Evolutionary conservation across 1,284 basidiomycete genomes (phyloP).

Genomic region (Trametes hirsuta): DNA sequence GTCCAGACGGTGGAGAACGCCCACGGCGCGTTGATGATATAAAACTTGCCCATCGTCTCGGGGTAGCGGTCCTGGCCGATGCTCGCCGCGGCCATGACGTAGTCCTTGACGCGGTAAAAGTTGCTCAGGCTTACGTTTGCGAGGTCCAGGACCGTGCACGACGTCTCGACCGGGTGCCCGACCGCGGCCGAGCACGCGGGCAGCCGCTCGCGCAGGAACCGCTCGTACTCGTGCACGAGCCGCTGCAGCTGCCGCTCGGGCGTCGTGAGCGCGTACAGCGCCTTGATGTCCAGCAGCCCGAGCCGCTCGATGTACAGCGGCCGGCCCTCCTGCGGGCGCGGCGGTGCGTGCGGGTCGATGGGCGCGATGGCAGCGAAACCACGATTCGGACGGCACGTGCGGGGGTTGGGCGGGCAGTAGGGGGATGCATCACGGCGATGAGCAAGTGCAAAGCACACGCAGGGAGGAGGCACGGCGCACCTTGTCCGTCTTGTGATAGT

Average conservation of each 20-base stretch:
- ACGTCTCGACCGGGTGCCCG: constrained; percentile 95
- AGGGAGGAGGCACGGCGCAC: constrained; percentile 41
- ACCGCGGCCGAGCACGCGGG: constrained; percentile 78
- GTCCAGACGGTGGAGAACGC: constrained; percentile 90
- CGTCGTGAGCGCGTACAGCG: constrained; percentile 82
- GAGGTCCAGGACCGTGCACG: constrained; percentile 97
- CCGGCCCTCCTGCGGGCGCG: constrained; percentile 78
- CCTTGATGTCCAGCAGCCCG: constrained; percentile 87
- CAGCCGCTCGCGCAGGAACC: constrained; percentile 79
- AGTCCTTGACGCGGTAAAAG: constrained; percentile 94
- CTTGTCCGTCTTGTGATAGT: constrained; percentile 96
- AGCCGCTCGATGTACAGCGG: constrained; percentile 96
- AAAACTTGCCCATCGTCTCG: constrained; percentile 96
- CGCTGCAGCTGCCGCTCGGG: constrained; percentile 89
- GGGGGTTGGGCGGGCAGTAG: background rate
- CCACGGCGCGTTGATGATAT: constrained; percentile 95
- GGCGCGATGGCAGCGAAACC: background rate
- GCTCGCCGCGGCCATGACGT: constrained; percentile 78
- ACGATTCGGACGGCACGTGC: background rate
- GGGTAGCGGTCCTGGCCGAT: constrained; percentile 95
- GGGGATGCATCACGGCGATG: background rate
- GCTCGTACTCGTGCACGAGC: constrained; percentile 95
- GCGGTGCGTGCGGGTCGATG: background rate
- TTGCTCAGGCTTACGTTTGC: constrained; percentile 79
- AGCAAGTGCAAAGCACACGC: background rate